Base-by-base conservation (phyloP, 148 eudicot genomes). In the Selenicereus undatus region DNA sequence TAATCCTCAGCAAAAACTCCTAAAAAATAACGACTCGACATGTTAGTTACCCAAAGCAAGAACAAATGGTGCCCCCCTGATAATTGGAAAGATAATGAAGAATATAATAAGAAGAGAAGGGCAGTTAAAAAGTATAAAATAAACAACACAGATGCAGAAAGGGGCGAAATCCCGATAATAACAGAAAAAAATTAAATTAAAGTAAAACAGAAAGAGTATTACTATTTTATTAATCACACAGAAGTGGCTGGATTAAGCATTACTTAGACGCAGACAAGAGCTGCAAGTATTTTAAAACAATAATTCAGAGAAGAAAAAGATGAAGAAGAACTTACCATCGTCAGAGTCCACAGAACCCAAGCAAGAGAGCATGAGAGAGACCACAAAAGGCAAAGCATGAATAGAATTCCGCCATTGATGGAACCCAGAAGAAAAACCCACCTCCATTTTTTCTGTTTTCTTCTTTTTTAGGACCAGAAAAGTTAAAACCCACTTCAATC, bases 301-400 rank as follows among this genome's bases (percentile, higher is more conserved):
- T 12, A 45, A 45, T 45, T 45, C 52, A 1, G 52, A 48, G 52
- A 48, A 9, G 43, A 4, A 27, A n/a, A 76, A 32, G 13, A 17
- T 30, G 60, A 24, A 27, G 60, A 77, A 21, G 51, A 73, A 78
- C 90, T 84, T 80, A 94, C 99, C 98, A 75, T 94, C 97, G 71
- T 91, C 93, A 30, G 94, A 91, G 68, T 75, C 82, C 48, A 88
- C 97, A 71, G 83, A 85, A 71, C 85, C 83, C 77, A 93, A 86
- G 87, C 85, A 84, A 36, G 86, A 88, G 71, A 76, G 82, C 36
- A 83, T 20, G 20, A 90, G 77, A 54, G 87, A 79, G 68, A 83
- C 21, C 68, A 86, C 42, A 73, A 90, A 73, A 84, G 79, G 69
- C 56, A 80, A 76, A 52, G 52, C 50, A 35, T 64, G 35, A 74